Evolutionary conservation across 1,284 basidiomycete genomes (phyloP).

Genomic region (Trametes polyzona): DNA sequence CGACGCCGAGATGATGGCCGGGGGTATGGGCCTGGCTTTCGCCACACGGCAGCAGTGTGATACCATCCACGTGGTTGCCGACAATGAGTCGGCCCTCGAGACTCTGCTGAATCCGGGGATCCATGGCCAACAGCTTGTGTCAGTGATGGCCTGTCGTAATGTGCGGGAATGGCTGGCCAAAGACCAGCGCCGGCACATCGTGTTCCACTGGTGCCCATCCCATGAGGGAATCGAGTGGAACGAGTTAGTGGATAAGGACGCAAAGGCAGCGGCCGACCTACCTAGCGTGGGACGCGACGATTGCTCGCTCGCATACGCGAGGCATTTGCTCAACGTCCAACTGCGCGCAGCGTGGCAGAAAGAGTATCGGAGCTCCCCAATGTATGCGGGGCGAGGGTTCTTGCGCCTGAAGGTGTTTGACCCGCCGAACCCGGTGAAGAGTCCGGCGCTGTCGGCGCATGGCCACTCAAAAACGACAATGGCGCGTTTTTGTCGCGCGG

Average conservation of each 20-base stretch:
- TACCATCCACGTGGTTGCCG: conserved; percentile 9
- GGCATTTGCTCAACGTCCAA: conserved; percentile 4
- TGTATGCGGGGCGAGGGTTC: background rate
- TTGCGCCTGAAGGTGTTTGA: conserved; percentile 3
- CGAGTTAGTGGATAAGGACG: background rate
- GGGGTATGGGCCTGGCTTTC: conserved; percentile 5
- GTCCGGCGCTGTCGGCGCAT: background rate
- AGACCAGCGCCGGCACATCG: background rate
- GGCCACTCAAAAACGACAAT: conserved; percentile 3
- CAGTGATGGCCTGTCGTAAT: conserved; percentile 5
- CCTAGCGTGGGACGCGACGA: conserved; percentile 1
- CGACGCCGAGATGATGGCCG: background rate
- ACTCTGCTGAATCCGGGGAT: conserved; percentile 6
- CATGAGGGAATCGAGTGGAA: conserved; percentile 2
- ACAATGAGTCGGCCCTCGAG: conserved; percentile 10
- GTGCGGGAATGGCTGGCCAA: conserved; percentile 6
- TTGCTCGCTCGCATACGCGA: conserved; percentile 12
- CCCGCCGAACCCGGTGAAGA: background rate
- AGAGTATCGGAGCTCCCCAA: background rate
- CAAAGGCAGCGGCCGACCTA: background rate
- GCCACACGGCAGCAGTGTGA: conserved; percentile 6
- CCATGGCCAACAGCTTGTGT: conserved; percentile 10
- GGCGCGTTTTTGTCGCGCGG: conserved; percentile 5
- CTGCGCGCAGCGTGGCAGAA: conserved; percentile 4
- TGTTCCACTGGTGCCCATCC: conserved; percentile 10